Conservation (phyloP, 257 asterid species). For the Craterostigma plantagineum region DNA sequence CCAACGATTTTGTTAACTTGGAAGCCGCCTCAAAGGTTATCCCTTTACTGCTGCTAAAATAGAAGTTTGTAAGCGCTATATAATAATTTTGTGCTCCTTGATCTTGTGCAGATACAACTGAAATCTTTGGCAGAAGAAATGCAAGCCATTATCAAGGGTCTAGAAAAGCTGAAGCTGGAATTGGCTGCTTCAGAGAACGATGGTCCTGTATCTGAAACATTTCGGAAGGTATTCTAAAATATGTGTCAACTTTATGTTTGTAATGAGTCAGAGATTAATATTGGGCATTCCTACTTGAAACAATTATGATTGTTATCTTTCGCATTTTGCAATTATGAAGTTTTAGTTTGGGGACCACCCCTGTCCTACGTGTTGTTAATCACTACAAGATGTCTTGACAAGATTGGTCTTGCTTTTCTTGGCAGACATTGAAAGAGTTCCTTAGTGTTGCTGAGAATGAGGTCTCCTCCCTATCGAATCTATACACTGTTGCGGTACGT, state of each 20-base stretch:
- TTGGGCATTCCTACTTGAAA: neutral
- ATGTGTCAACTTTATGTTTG: constrained; percentile 5
- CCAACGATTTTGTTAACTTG: constrained; percentile 23
- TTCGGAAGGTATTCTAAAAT: constrained; percentile 38
- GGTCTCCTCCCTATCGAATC: constrained; percentile 39
- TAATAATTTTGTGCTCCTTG: neutral
- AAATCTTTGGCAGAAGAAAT: constrained; percentile 88
- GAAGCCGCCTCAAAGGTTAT: constrained; percentile 50
- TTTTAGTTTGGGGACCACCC: neutral
- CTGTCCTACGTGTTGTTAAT: neutral
- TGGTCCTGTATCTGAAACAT: constrained; percentile 76
- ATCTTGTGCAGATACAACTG: constrained; percentile 59
- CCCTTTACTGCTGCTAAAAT: constrained; percentile 1
- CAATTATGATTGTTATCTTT: constrained; percentile 1
- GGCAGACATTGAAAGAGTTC: constrained; percentile 54
- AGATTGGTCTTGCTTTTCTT: constrained; percentile 7
- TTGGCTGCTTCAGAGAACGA: constrained; percentile 61
- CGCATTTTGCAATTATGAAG: neutral
- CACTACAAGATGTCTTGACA: constrained; percentile 3
- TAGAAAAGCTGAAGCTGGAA: constrained; percentile 87
- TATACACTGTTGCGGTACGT: constrained; percentile 61
- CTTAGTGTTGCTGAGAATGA: constrained; percentile 60
- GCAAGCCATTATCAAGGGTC: constrained; percentile 76
- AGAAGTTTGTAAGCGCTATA: constrained; percentile 1
- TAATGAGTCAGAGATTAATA: neutral